Evolutionary conservation across 352 stramenopile species (phyloP).

Genomic region (Phytophthora sansomeana): DNA sequence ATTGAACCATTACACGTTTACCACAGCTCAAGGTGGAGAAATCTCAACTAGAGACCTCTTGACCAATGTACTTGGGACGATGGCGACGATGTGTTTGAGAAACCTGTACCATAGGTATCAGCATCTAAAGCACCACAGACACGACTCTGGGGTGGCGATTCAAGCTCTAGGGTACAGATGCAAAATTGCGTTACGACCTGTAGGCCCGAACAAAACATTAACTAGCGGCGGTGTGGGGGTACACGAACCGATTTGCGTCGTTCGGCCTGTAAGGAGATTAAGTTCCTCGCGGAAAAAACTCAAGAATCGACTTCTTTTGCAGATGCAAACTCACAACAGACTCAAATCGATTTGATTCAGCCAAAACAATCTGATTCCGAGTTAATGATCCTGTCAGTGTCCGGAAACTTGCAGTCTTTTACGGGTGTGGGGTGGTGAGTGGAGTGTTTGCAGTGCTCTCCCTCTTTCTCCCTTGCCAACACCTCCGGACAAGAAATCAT

Average conservation of each 20-base stretch:
- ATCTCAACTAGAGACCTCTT: constrained; percentile 18
- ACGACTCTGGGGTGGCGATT: neutral
- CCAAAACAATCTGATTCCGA: constrained; percentile 8
- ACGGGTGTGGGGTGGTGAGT: neutral
- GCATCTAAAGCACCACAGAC: constrained; percentile 1
- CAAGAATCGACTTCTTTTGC: neutral
- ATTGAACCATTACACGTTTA: constrained; percentile 4
- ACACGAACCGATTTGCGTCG: too few relatives aligned
- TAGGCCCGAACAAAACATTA: neutral
- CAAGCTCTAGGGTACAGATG: constrained; percentile 6
- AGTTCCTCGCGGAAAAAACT: neutral
- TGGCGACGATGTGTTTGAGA: constrained; percentile 5
- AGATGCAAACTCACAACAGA: constrained; percentile 15
- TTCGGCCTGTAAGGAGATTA: too few relatives aligned
- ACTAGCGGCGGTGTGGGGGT: too few relatives aligned
- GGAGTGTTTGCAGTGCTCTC: neutral
- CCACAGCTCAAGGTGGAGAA: neutral
- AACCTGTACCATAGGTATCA: constrained; percentile 14
- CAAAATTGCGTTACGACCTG: constrained; percentile 3
- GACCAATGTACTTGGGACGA: constrained; percentile 11
- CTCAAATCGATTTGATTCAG: neutral
- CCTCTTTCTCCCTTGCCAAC: neutral
- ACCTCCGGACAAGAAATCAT: neutral
- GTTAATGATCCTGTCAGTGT: constrained; percentile 1
- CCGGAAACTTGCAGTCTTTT: neutral